phyloP scores from a whole-genome alignment of 2,329 filamentous ascomycete genomes.

The Colletotrichum echinochloae region DNA sequence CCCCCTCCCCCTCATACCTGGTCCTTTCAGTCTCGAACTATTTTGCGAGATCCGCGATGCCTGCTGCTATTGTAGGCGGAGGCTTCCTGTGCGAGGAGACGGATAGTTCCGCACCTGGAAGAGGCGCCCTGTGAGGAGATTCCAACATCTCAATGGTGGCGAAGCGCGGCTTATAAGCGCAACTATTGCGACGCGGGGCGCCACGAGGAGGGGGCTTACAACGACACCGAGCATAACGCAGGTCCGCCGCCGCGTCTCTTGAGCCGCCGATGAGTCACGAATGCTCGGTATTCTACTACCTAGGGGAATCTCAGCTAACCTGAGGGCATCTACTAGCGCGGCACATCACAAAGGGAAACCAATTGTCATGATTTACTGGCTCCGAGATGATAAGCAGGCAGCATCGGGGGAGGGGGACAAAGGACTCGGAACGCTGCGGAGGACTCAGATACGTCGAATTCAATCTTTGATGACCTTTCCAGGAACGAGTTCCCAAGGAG shows the following conservation, averaged over 20 bases:
- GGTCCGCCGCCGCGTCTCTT: background rate
- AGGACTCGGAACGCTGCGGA: background rate
- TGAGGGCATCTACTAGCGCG: background rate
- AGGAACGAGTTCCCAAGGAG: background rate
- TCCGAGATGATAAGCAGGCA: background rate
- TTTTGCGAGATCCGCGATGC: background rate
- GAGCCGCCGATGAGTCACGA: background rate
- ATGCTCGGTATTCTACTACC: rapidly evolving
- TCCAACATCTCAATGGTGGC: background rate
- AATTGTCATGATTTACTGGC: background rate
- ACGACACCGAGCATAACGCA: background rate
- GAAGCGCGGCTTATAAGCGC: too few relatives aligned
- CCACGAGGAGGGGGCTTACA: background rate
- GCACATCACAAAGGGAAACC: too few relatives aligned
- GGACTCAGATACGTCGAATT: background rate
- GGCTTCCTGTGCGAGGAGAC: background rate
- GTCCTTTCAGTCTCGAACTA: too few relatives aligned
- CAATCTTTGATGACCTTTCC: too few relatives aligned
- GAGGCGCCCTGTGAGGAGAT: too few relatives aligned
- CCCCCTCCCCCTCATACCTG: too few relatives aligned
- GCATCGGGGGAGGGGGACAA: background rate
- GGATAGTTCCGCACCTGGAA: too few relatives aligned
- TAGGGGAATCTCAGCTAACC: background rate
- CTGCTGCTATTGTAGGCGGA: background rate
- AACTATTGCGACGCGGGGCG: too few relatives aligned